These are phyloP conservation scores for Musa troglodytarum DNA, from an alignment of 176 grass and related monocot genomes.

Conservation along the genomic window DNA sequence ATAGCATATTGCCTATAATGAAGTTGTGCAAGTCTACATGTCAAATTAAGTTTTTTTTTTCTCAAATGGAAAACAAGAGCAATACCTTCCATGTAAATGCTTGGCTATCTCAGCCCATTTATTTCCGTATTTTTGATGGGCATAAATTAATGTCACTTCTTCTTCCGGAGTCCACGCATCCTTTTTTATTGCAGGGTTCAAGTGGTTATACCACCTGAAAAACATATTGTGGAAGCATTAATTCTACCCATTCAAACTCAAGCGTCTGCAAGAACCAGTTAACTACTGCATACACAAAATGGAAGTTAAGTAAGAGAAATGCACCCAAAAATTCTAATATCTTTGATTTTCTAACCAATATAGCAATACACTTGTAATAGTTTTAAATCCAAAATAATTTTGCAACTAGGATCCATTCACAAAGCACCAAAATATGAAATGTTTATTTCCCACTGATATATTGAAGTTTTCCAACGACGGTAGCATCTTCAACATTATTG, in stretches of 20 bases:
- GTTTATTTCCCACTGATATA: no score
- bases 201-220: slow-evolving; percentile 20
- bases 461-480: no score
- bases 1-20: not conserved
- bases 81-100: slow-evolving; percentile 16
- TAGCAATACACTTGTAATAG: no score
- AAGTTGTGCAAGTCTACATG: no score
- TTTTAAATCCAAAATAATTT: no score
- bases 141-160: slow-evolving; percentile 6
- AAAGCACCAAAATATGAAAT: no score
- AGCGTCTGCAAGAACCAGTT: no score
- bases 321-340: no score
- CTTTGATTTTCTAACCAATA: no score
- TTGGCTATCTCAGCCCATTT: slow-evolving; percentile 14
- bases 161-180: slow-evolving; percentile 14
- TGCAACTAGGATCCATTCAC: no score
- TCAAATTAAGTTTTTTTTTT: not conserved
- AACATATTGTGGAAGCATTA: not conserved
- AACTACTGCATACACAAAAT: not conserved
- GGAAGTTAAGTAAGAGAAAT: not conserved
- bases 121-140: slow-evolving; percentile 12
- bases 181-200: slow-evolving; percentile 17
- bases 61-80: not conserved
- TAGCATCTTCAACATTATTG: no score
- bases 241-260: not conserved